Percentiles rank a stretch among this genome's conserved stretches.
phyloP scores from a whole-genome alignment of 805 yeast genomes.

The Suhomyces sp. region DNA sequence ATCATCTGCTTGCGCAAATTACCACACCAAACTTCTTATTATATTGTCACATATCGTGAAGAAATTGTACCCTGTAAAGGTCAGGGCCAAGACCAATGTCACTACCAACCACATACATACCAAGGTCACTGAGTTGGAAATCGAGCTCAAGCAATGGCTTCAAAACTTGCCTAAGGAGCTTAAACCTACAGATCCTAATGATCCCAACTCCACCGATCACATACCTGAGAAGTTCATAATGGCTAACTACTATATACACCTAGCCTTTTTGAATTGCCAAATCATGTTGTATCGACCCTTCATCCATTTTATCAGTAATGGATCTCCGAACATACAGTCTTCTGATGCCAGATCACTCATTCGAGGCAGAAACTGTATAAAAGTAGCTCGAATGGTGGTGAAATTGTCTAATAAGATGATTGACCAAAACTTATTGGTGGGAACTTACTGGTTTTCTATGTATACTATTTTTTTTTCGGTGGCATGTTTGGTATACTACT shows the following conservation, averaged over 20 bases:
- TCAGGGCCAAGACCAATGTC: conserved; percentile 18
- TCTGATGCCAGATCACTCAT: conserved; percentile 61
- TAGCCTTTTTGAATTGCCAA: conserved; percentile 73
- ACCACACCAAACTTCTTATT: conserved; percentile 72
- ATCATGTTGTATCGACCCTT: conserved; percentile 84
- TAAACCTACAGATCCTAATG: conserved; percentile 64
- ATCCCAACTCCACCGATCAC: conserved; percentile 14
- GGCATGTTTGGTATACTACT: conserved; percentile 80
- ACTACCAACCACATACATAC: conserved; percentile 38
- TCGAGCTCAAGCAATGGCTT: conserved; percentile 70
- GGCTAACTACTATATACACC: conserved; percentile 71
- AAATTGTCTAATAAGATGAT: conserved; percentile 79
- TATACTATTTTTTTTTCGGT: conserved; percentile 87
- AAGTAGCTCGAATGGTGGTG: conserved; percentile 79
- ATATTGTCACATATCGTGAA: conserved; percentile 70
- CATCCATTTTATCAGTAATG: conserved; percentile 74
- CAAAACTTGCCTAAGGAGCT: conserved; percentile 66
- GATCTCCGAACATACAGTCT: conserved; percentile 21
- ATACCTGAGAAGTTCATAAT: conserved; percentile 57
- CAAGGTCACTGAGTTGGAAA: conserved; percentile 60
- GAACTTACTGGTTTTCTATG: conserved; percentile 89
- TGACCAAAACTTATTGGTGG: conserved; percentile 64
- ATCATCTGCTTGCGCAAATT: conserved; percentile 77
- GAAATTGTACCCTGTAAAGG: conserved; percentile 71
- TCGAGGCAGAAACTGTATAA: conserved; percentile 79